Evolutionary conservation across 2,329 filamentous ascomycete genomes (phyloP).

Genomic region (Fusarium setosum): DNA sequence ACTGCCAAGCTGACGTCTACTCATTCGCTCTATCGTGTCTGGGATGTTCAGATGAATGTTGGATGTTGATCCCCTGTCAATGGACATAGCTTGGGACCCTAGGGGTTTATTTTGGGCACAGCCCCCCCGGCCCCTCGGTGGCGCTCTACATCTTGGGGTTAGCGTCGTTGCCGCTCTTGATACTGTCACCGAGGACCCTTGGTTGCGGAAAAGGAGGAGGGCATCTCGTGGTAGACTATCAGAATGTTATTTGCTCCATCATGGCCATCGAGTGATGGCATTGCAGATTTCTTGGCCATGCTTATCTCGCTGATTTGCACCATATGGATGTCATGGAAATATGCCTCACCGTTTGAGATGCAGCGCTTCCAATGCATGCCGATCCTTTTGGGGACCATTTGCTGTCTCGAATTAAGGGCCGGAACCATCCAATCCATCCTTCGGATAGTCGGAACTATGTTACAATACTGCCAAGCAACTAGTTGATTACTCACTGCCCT

Average conservation of each 20-base stretch:
- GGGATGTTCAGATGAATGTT: not conserved
- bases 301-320: not conserved
- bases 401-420: too few species aligned
- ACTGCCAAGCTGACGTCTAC: not conserved
- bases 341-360: too few species aligned
- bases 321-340: not conserved
- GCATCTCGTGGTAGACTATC: not conserved
- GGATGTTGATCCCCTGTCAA: conserved; percentile 1
- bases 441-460: too few species aligned
- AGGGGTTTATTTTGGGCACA: conserved; percentile 2
- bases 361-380: too few species aligned
- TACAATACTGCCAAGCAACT: too few species aligned
- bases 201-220: not conserved
- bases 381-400: too few species aligned
- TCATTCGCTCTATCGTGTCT: not conserved
- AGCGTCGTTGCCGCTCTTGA: conserved; percentile 4
- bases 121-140: not conserved
- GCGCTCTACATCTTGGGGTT: not conserved
- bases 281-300: not conserved
- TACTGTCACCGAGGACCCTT: not conserved
- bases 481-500: too few species aligned
- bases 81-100: not conserved
- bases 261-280: not conserved
- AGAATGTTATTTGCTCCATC: not conserved
- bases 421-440: too few species aligned